A percentile compares a stretch with the other conserved stretches of the same genome.
Evolutionary conservation across 129 eudicot species (phyloP).

Genomic region (Deinandra increscens): DNA sequence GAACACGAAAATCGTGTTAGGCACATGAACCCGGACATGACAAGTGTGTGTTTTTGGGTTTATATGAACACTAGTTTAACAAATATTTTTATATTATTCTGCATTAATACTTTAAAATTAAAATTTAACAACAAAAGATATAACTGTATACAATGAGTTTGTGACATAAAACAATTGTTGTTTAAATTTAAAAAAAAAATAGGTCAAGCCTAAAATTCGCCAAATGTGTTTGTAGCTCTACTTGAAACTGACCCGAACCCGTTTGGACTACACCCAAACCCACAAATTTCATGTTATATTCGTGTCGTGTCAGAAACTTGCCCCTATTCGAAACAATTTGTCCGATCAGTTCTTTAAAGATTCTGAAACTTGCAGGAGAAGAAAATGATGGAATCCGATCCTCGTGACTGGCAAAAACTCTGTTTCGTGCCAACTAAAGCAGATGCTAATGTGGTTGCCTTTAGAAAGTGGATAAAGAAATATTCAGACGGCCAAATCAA

Average conservation of each 20-base stretch:
- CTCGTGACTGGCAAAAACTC: conserved; percentile 68
- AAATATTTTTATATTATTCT: neutral
- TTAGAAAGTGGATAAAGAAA: conserved; percentile 79
- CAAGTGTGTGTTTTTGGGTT: neutral
- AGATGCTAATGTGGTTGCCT: conserved; percentile 64
- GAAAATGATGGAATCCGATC: conserved; percentile 55
- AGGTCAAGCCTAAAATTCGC: neutral
- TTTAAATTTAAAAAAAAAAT: neutral
- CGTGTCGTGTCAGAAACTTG: neutral
- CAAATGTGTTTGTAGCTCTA: neutral
- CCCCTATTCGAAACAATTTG: neutral
- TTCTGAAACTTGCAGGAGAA: conserved; percentile 50
- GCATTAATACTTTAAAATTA: neutral
- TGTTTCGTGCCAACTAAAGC: conserved; percentile 82
- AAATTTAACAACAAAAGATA: neutral
- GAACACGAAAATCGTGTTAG: neutral
- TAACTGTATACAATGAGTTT: neutral
- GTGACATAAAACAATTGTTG: neutral
- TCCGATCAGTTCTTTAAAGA: conserved; percentile 11
- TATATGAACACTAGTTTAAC: neutral
- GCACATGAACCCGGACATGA: neutral
- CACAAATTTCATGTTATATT: no score
- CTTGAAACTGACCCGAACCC: neutral
- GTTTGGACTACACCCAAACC: neutral
- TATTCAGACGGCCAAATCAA: conserved; percentile 58